Evolutionary conservation across 1,139 yeast genomes (phyloP).

Genomic region (Geotrichum fermentans): DNA sequence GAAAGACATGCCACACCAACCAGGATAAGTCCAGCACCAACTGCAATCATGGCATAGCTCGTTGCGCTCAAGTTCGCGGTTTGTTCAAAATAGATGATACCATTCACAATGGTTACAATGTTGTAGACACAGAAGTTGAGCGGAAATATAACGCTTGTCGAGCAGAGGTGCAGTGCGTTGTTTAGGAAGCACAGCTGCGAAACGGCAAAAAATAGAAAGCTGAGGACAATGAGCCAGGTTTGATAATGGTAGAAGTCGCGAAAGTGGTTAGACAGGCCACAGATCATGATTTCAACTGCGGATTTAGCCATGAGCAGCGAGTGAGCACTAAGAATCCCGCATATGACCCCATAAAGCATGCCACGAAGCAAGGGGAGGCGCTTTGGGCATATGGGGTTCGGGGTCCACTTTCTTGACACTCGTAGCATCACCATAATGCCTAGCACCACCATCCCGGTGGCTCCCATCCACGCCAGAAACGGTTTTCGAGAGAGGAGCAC

Average conservation of each 20-base stretch:
- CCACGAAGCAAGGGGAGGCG: conserved; percentile 40
- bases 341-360: conserved; percentile 58
- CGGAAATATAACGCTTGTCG: conserved; percentile 79
- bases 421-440: conserved; percentile 31
- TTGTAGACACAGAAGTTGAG: conserved; percentile 81
- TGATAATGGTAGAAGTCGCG: conserved; percentile 37
- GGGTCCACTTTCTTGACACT: conserved; percentile 16
- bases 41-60: conserved; percentile 44
- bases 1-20: conserved; percentile 54
- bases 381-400: conserved; percentile 13
- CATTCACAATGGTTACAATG: conserved; percentile 67
- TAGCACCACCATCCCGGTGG: conserved; percentile 32
- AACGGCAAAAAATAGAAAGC: conserved; percentile 65
- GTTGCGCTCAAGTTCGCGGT: conserved; percentile 40
- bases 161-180: conserved; percentile 63
- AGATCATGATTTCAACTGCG: conserved; percentile 59
- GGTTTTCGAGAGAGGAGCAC: conserved; percentile 39
- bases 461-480: conserved; percentile 48
- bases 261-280: conserved; percentile 34
- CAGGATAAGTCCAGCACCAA: conserved; percentile 50
- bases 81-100: conserved; percentile 59
- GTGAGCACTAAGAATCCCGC: conserved; percentile 82
- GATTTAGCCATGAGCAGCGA: conserved; percentile 81
- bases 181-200: conserved; percentile 71
- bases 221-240: conserved; percentile 48